Conservation (phyloP, 352 stramenopile genomes). For the Discostella stelligera region DNA sequence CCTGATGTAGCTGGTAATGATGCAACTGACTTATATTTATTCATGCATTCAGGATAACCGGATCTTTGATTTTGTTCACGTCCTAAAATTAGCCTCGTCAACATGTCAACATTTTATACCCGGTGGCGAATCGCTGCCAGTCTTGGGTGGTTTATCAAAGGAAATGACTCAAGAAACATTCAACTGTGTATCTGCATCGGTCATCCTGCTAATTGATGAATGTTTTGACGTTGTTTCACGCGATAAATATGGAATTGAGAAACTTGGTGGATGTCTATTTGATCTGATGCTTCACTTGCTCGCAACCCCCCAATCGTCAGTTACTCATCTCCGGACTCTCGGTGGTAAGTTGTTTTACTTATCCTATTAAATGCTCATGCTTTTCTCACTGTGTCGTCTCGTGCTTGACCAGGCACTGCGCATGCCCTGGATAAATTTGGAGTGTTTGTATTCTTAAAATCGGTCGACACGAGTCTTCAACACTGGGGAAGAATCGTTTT, state of each 20-base stretch:
- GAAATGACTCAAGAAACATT: slow-evolving; percentile 79
- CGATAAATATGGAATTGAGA: slow-evolving; percentile 52
- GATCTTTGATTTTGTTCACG: slow-evolving; percentile 68
- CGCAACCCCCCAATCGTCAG: slow-evolving; percentile 71
- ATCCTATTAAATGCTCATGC: not conserved
- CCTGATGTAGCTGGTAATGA: not conserved
- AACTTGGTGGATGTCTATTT: slow-evolving; percentile 64
- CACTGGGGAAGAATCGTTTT: slow-evolving; percentile 76
- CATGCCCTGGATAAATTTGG: slow-evolving; percentile 80
- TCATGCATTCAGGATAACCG: slow-evolving; percentile 43
- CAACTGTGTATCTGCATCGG: slow-evolving; percentile 76
- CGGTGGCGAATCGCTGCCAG: slow-evolving; percentile 22
- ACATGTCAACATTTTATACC: slow-evolving; percentile 77
- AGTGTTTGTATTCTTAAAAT: slow-evolving; percentile 63
- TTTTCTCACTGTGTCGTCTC: not conserved
- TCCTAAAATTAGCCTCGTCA: slow-evolving; percentile 62
- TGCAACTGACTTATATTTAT: not conserved
- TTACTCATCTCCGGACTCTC: slow-evolving; percentile 74
- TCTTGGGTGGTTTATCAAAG: slow-evolving; percentile 40
- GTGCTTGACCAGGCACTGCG: slow-evolving; percentile 22
- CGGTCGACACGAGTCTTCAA: slow-evolving; percentile 59
- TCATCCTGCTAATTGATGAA: slow-evolving; percentile 77
- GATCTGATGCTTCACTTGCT: slow-evolving; percentile 79
- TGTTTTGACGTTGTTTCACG: slow-evolving; percentile 52
- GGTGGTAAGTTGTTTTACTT: slow-evolving; percentile 55